Base-by-base conservation (phyloP, 2,329 filamentous ascomycete species). In the Cercospora sp. region DNA sequence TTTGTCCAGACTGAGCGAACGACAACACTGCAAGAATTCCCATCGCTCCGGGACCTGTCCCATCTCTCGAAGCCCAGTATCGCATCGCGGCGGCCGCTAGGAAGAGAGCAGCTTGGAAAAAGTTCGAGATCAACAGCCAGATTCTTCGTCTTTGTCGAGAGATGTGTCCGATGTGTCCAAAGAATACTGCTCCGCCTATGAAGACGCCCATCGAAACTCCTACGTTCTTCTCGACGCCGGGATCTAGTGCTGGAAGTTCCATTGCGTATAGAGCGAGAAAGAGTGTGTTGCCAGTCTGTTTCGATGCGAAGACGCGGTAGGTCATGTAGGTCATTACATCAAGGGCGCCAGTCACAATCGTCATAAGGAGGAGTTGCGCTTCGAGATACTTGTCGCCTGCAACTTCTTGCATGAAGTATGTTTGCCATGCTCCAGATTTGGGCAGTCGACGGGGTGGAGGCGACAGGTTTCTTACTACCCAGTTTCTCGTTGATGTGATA, bases 251-350 rank as follows among this genome's bases (percentile, higher is more conserved):
- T 1, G 64, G 67, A 4, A 68, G 39, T 28, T 67, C 60, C 30
- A 72, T 64, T 39, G 69, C 72, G 55, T 72, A 71, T 9, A 72
- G 67, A 10, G 72, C 72, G 20, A 73, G 67, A 61, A 73, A 73
- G 13, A 73, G 60, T 1, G 72, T 85, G 2, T 84, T 82, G 28
- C 75, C 74, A 1, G 75, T 77, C 23, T 74, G 73, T 63, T 77
- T 77, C 5, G 73, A 75, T 10, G 73, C 71, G 59, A 76, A 77
- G 33, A 76, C 70, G 51, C 67, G 66, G 65, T 75, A 76, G 45
- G 69, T 72, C 16, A 70, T 72, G 70, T 71, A 76, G n/a, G 75
- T 77, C 67, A 74, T 73, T 20, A 72, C 71, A 53, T 77, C 75
- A 16, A 76, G 70, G 12, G 71, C 66, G 26, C 74, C 75, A 6